A percentile compares a stretch with the other conserved stretches of the same genome.
These are phyloP conservation scores for Podospora anserina DNA, from an alignment of 495 filamentous ascomycete species.

Conservation along the genomic window DNA sequence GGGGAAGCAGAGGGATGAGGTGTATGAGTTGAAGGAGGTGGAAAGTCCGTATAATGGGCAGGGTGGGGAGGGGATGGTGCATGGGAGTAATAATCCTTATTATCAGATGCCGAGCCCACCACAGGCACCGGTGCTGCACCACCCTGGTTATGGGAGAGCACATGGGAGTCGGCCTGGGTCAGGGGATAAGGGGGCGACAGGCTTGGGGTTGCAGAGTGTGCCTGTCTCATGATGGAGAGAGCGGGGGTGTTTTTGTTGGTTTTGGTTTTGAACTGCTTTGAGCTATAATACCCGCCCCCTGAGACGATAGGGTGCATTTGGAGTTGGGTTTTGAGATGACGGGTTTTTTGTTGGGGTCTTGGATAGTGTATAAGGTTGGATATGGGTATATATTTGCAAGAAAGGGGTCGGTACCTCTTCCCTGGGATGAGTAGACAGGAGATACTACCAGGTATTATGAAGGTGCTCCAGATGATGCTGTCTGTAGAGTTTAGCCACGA, in stretches of 20 bases:
- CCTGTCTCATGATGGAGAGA: background rate
- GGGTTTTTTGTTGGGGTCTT: background rate
- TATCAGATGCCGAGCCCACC: conserved; percentile 27
- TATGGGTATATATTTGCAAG: background rate
- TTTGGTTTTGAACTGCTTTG: conserved; percentile 3
- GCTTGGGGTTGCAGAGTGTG: background rate
- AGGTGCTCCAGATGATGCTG: background rate
- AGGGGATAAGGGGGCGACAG: conserved; percentile 10
- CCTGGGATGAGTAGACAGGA: background rate
- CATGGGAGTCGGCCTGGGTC: conserved; percentile 23
- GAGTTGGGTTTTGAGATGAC: conserved; percentile 17
- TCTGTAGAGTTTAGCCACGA: background rate
- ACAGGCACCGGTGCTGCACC: conserved; percentile 33
- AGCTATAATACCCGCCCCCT: background rate
- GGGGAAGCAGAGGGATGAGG: conserved; percentile 34
- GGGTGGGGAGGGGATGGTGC: background rate
- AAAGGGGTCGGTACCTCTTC: background rate
- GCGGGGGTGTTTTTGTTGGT: background rate
- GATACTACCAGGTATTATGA: background rate
- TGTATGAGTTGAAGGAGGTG: conserved; percentile 35
- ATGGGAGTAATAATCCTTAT: conserved; percentile 8
- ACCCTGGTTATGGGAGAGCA: conserved; percentile 34
- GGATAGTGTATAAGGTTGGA: background rate
- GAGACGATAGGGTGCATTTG: background rate
- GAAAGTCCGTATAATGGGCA: conserved; percentile 30